Percentiles rank a stretch among this genome's conserved stretches.
These are phyloP conservation scores for Saturnispora zaruensis DNA, from an alignment of 805 yeast species.

Conservation along the genomic window DNA sequence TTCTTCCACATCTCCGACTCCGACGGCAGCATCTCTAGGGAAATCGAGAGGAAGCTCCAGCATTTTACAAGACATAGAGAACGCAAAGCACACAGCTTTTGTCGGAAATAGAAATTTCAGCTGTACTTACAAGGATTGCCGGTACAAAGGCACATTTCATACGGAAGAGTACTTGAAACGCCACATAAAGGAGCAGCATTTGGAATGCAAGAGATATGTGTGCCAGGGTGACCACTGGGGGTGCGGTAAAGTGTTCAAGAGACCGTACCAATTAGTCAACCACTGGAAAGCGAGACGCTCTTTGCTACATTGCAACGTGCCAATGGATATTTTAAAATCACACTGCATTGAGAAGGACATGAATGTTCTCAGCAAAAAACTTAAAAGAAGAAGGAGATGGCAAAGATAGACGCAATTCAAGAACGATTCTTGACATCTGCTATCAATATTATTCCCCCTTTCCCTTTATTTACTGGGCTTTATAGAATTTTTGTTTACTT, in stretches of 20 bases:
- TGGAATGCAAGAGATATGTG: slow-evolving; percentile 20
- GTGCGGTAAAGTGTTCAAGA: slow-evolving; percentile 25
- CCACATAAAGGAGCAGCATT: slow-evolving; percentile 27
- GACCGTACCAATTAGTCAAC: slow-evolving; percentile 29
- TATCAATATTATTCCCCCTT: not conserved
- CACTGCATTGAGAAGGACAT: slow-evolving; percentile 5
- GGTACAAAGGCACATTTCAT: slow-evolving; percentile 25
- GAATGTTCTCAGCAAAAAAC: slow-evolving; percentile 2
- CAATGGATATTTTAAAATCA: slow-evolving; percentile 6
- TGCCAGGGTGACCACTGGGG: slow-evolving; percentile 27
- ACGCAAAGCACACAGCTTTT: not conserved
- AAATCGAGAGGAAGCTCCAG: not conserved
- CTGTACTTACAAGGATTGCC: slow-evolving; percentile 20
- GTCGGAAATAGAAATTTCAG: slow-evolving; percentile 9
- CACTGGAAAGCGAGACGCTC: slow-evolving; percentile 29
- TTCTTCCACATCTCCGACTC: not conserved
- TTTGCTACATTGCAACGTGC: slow-evolving; percentile 25
- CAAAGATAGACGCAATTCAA: no score
- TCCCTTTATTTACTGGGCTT: not conserved
- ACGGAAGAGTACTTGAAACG: slow-evolving; percentile 25
- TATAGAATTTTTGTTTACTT: no score
- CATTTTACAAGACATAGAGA: not conserved
- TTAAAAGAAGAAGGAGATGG: not conserved
- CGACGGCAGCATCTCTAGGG: not conserved
- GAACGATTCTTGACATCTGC: no score